Conservation (phyloP, 2,329 filamentous ascomycete genomes). For the Pseudocercospora cruenta region DNA sequence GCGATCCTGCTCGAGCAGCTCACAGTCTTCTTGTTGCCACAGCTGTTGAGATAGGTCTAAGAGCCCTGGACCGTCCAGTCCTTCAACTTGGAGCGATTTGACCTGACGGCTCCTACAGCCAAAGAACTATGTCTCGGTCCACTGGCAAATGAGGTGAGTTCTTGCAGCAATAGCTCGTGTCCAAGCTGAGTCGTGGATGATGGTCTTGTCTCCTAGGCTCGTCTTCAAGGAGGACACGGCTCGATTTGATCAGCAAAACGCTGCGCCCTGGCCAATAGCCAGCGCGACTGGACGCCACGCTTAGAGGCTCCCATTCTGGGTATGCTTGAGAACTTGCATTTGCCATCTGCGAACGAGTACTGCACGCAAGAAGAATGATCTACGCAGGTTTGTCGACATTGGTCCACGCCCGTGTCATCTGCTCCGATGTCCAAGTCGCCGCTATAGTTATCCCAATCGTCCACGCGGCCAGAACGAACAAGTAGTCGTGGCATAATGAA, state of each 20-base stretch:
- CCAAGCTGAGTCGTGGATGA: not conserved
- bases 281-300: conserved; percentile 18
- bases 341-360: conserved; percentile 20
- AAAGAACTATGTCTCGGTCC: not conserved
- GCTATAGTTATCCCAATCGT: conserved; percentile 37
- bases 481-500: conserved; percentile 32
- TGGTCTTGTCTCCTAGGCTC: not conserved
- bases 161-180: not conserved
- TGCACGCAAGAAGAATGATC: conserved; percentile 23
- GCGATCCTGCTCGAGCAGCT: not conserved
- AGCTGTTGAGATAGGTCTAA: not conserved
- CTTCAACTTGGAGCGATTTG: not conserved
- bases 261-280: conserved; percentile 25
- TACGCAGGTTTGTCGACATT: conserved; percentile 20
- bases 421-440: conserved; percentile 8
- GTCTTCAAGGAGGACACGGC: conserved; percentile 1
- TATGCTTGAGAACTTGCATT: conserved; percentile 17
- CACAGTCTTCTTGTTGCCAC: not conserved
- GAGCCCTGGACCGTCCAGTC: not conserved
- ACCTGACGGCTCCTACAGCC: not conserved
- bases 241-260: conserved; percentile 15
- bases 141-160: not conserved
- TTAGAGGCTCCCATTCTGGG: conserved; percentile 22
- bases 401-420: conserved; percentile 11
- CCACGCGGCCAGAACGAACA: conserved; percentile 22